Evolutionary conservation across 495 filamentous ascomycete genomes (phyloP).

Genomic region (Gamarada debralockiae): DNA sequence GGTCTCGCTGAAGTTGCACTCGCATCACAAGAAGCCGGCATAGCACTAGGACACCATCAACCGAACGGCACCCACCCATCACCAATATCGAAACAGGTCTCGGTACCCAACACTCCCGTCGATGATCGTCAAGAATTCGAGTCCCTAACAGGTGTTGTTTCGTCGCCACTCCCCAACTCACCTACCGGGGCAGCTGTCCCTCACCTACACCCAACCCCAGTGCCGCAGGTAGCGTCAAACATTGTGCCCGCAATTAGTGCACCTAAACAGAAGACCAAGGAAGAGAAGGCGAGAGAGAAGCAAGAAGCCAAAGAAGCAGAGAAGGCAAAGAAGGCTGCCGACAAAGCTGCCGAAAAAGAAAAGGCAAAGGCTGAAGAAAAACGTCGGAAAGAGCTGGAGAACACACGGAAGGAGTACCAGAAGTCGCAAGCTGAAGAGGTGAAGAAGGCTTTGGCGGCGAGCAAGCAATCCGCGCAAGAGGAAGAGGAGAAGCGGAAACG

Average conservation of each 20-base stretch:
- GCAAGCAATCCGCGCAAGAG: slow-evolving; percentile 49
- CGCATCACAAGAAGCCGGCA: slow-evolving; percentile 50
- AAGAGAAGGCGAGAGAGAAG: slow-evolving; percentile 49
- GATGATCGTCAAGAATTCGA: slow-evolving; percentile 51
- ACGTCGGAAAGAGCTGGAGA: slow-evolving; percentile 60
- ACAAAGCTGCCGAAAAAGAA: slow-evolving; percentile 51
- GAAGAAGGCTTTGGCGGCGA: slow-evolving; percentile 54
- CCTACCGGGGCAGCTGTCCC: slow-evolving; percentile 20
- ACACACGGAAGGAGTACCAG: slow-evolving; percentile 42
- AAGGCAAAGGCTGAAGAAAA: slow-evolving; percentile 59
- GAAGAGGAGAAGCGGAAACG: slow-evolving; percentile 35
- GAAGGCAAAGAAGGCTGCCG: slow-evolving; percentile 59
- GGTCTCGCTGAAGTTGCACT: slow-evolving; percentile 60
- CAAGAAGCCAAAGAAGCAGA: slow-evolving; percentile 52
- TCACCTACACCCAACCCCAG: slow-evolving; percentile 4
- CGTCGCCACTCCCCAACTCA: slow-evolving; percentile 44
- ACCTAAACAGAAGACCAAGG: slow-evolving; percentile 45
- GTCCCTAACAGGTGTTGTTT: slow-evolving; percentile 55
- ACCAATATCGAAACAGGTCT: slow-evolving; percentile 32
- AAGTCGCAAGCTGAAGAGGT: slow-evolving; percentile 56
- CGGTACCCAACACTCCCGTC: slow-evolving; percentile 22
- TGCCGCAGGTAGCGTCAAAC: neutral
- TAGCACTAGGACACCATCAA: slow-evolving; percentile 39
- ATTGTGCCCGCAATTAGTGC: slow-evolving; percentile 23
- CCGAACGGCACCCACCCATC: slow-evolving; percentile 33